Percentiles rank a stretch among this genome's conserved stretches.
Conservation (phyloP, 768 basidiomycete genomes). For the Clavulina sp. region DNA sequence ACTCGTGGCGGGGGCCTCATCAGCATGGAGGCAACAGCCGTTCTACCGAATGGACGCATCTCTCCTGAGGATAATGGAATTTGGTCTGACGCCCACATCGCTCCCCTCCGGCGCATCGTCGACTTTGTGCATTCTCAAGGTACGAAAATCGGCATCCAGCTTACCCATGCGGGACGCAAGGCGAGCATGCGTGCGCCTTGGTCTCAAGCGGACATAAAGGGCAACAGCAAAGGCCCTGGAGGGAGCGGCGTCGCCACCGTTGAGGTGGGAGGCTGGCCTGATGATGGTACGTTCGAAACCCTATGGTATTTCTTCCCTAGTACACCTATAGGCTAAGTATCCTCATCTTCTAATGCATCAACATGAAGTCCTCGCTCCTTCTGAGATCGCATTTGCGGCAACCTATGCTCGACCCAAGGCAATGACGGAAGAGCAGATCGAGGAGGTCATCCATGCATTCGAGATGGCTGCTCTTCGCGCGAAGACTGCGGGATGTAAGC, state of each 20-base stretch:
- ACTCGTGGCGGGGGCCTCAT: constrained; percentile 54
- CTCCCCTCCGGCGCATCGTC: constrained; percentile 48
- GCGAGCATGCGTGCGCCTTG: constrained; percentile 53
- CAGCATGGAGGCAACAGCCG: constrained; percentile 55
- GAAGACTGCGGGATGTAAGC: background rate
- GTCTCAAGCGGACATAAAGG: constrained; percentile 25
- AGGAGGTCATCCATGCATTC: constrained; percentile 43
- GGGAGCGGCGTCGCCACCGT: constrained; percentile 23
- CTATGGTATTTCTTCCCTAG: background rate
- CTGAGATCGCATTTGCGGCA: constrained; percentile 35
- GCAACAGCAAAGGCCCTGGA: constrained; percentile 1
- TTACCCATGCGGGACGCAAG: constrained; percentile 60
- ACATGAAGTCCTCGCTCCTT: constrained; percentile 44
- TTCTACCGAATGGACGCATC: constrained; percentile 43
- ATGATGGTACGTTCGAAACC: constrained; percentile 27
- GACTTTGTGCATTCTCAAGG: constrained; percentile 56
- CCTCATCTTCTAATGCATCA: constrained; percentile 22
- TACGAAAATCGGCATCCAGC: constrained; percentile 57
- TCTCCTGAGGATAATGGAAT: constrained; percentile 59
- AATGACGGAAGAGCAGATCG: constrained; percentile 37
- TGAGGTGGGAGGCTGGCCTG: constrained; percentile 51
- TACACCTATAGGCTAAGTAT: background rate
- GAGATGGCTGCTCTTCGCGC: background rate
- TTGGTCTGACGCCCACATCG: constrained; percentile 63
- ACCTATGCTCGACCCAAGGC: constrained; percentile 37